Evolutionary conservation across 805 yeast species (phyloP).

Genomic region (Candida sphagnicola): DNA sequence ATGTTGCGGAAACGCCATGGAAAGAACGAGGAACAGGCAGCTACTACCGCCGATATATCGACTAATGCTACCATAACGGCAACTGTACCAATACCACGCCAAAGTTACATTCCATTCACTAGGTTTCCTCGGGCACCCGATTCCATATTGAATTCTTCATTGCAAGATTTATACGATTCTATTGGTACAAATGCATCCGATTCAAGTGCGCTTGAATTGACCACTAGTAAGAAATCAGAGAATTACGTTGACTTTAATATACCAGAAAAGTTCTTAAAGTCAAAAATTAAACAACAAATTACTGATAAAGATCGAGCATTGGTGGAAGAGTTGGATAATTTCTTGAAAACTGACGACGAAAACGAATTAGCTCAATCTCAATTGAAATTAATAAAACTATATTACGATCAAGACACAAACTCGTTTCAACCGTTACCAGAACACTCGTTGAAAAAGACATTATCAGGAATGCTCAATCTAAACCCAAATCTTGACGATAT

Average conservation of each 20-base stretch:
- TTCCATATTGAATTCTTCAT: conserved; percentile 11
- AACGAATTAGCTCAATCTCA: conserved; percentile 19
- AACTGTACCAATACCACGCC: too few relatives aligned
- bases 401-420: conserved; percentile 25
- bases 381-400: conserved; percentile 19
- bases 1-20: conserved; percentile 1
- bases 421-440: conserved; percentile 25
- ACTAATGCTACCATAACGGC: too few relatives aligned
- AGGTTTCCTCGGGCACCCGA: conserved; percentile 30
- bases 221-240: neutral
- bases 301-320: conserved; percentile 22
- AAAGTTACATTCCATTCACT: conserved; percentile 22
- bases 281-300: conserved; percentile 14
- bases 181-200: conserved; percentile 6
- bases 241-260: conserved; percentile 21
- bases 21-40: neutral
- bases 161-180: conserved; percentile 15
- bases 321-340: conserved; percentile 22
- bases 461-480: conserved; percentile 36
- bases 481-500: conserved; percentile 32
- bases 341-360: conserved; percentile 16
- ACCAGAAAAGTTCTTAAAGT: conserved; percentile 22
- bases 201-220: too few relatives aligned
- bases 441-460: conserved; percentile 35
- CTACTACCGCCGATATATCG: neutral